Conservation (phyloP, 345 rosid species). For the Aethionema arabicum region DNA sequence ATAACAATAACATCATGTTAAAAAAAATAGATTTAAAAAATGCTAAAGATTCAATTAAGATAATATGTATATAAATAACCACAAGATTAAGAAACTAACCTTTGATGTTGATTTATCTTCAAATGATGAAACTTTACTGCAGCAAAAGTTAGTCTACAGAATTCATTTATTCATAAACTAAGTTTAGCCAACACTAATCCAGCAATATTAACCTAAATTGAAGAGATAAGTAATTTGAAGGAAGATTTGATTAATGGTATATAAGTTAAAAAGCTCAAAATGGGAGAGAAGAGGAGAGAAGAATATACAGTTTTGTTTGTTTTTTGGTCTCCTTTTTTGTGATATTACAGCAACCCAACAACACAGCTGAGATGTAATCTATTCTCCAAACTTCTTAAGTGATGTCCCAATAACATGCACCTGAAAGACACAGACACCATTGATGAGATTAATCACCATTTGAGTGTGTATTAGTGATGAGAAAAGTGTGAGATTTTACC, state of each 20-base stretch:
- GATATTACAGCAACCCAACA: constrained; percentile 74
- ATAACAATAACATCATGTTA: too few species aligned
- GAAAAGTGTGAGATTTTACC: constrained; percentile 44
- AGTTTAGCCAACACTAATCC: constrained; percentile 1
- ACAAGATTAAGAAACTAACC: background rate
- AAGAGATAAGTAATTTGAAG: constrained; percentile 13
- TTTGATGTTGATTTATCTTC: background rate
- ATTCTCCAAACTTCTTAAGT: constrained; percentile 91
- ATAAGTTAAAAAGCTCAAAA: constrained; percentile 30
- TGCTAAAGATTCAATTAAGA: too few species aligned
- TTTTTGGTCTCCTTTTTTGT: constrained; percentile 20
- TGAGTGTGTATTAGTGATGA: too few species aligned
- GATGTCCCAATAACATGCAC: constrained; percentile 97
- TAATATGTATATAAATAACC: too few species aligned
- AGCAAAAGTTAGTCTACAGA: background rate
- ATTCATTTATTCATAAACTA: constrained; percentile 7
- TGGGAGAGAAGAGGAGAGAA: constrained; percentile 34
- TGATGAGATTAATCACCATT: background rate
- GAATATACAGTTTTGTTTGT: constrained; percentile 46
- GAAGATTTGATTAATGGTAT: constrained; percentile 5
- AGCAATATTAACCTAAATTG: constrained; percentile 1
- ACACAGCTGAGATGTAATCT: constrained; percentile 87
- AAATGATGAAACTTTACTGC: background rate
- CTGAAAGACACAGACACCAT: constrained; percentile 38
- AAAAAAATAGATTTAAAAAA: too few species aligned